These are phyloP conservation scores for Saccharum hybrid DNA, from an alignment of 202 grass and related monocot species.

Conservation along the genomic window DNA sequence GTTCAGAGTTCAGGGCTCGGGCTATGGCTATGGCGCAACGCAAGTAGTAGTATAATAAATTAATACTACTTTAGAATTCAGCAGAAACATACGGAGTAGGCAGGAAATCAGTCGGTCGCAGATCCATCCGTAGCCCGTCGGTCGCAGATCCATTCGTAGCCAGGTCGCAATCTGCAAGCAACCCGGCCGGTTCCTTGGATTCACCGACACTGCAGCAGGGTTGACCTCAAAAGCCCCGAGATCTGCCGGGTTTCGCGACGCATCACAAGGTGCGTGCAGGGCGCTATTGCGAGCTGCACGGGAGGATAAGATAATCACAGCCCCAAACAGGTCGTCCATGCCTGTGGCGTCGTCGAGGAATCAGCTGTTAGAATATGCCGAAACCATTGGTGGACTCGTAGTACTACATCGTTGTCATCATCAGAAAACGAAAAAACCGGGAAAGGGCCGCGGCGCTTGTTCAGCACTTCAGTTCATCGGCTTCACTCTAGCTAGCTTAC, in stretches of 20 bases:
- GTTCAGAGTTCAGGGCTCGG: background rate
- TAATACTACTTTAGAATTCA: background rate
- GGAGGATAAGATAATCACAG: conserved; percentile 32
- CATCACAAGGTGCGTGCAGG: background rate
- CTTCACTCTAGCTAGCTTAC: background rate
- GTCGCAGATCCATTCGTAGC: background rate
- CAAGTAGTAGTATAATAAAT: too few species aligned
- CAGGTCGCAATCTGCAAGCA: conserved; percentile 8
- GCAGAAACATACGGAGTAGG: too few species aligned
- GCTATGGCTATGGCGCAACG: background rate
- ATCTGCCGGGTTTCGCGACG: conserved; percentile 46
- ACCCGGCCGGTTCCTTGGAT: conserved; percentile 30
- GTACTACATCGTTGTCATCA: background rate
- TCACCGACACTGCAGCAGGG: conserved; percentile 2
- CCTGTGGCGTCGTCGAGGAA: conserved; percentile 13
- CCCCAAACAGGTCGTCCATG: background rate
- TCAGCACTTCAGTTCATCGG: background rate
- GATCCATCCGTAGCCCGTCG: background rate
- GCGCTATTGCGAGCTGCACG: background rate
- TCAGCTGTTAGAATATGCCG: conserved; percentile 40
- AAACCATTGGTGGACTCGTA: background rate
- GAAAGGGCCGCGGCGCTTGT: conserved; percentile 16
- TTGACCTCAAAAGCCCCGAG: conserved; percentile 36
- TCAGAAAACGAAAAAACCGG: background rate
- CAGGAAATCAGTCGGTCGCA: background rate